These are phyloP conservation scores for Zizania latifolia DNA, from an alignment of 176 grass and related monocot species.

Conservation along the genomic window DNA sequence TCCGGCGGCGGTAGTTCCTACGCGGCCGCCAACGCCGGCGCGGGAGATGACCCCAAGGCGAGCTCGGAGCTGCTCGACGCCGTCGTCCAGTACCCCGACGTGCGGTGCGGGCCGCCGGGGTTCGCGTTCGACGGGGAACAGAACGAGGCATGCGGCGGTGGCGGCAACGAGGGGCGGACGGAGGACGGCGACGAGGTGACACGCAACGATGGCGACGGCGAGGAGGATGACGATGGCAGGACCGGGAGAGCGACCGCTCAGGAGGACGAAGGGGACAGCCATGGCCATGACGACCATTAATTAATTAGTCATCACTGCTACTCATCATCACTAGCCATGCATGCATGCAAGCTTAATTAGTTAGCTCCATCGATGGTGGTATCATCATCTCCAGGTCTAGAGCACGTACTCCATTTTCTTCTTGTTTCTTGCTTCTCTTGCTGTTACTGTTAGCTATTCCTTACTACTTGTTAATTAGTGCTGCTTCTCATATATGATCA, in stretches of 20 bases:
- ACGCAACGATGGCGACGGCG: neutral
- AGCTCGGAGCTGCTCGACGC: slow-evolving; percentile 80
- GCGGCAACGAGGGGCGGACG: neutral
- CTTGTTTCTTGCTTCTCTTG: neutral
- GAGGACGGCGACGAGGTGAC: neutral
- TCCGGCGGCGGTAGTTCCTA: neutral
- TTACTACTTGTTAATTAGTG: neutral
- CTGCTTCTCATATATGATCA: neutral
- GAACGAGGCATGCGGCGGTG: neutral
- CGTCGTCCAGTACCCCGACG: slow-evolving; percentile 57
- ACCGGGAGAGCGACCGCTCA: slow-evolving; percentile 3
- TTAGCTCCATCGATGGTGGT: too few relatives aligned
- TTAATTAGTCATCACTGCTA: neutral
- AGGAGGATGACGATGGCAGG: neutral
- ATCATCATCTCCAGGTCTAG: too few relatives aligned
- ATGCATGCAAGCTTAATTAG: slow-evolving; percentile 11
- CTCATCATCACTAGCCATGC: neutral
- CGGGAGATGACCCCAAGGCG: neutral
- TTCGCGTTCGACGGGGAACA: slow-evolving; percentile 32
- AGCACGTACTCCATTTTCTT: too few relatives aligned
- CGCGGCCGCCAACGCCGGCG: neutral
- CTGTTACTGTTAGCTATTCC: neutral
- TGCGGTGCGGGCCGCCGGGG: slow-evolving; percentile 24
- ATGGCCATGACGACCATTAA: slow-evolving; percentile 34
- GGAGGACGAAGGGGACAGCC: slow-evolving; percentile 43